Base-by-base conservation (phyloP, 495 filamentous ascomycete species). In the Cudoniella acicularis region DNA sequence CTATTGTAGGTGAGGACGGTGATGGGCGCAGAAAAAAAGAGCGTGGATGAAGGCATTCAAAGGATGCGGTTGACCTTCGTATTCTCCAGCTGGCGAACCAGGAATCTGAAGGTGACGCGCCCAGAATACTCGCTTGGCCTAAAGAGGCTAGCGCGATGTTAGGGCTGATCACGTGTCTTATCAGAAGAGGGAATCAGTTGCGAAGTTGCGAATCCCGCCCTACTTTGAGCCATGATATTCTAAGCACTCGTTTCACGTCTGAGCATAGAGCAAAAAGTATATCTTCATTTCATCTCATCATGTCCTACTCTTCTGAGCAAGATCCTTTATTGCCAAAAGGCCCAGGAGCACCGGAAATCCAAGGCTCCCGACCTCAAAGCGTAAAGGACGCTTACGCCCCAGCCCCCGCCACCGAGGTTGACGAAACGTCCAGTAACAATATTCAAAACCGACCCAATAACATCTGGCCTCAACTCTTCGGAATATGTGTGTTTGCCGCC, bases 291-390 rank as follows among this genome's bases (percentile, higher is more conserved):
- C 17, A 59, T 17, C 8, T 30, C 24, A 57, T 53, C 50, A 67
- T 67, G 64, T 45, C 57, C 42, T 53, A 57, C 22, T 61, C 45
- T 23, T 49, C 22, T 11, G 64, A 67, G 41, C 18, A 25, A 18
- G 64, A 67, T 52, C 61, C 64, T 25, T 42, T 67, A 18, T 40
- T 67, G 3, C 64, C 64, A 0, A 59, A 57, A 4, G 58, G 52
- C 36, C 54, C 50, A 26, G 18, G 26, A 46, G 52, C 64, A 22
- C 64, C 64, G 0, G 64, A 67, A 52, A 61, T 67, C 9, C 47
- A 56, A 9, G 53, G 53, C 1, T 66, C 64, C 9, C 49, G 60
- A 45, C 56, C 64, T 24, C 53, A 52, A 40, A 66, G 64, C 54
- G 47, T 63, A 42, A 54, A 66, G 18, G 23, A 63, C 42, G 50